Base-by-base conservation (phyloP, 257 asterid species). In the Oldenlandia corymbosa region DNA sequence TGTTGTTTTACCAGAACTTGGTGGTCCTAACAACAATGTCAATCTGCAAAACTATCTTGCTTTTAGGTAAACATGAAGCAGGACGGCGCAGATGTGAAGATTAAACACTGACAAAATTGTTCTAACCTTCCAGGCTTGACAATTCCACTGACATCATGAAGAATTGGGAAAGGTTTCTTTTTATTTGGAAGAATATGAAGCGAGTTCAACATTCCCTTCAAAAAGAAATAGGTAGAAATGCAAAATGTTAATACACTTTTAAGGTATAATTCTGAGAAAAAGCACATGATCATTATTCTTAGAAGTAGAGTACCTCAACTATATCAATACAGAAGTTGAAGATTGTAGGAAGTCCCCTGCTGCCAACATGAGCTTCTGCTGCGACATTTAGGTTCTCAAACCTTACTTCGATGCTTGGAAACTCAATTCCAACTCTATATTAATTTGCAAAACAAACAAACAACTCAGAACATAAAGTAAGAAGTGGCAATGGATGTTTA, bases 61-160 rank as follows among this genome's bases (percentile, higher is more conserved):
- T n/a, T n/a, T n/a, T n/a, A 45, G 23, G 61, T 56, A 18, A 56
- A 30, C 32, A 17, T 18, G 61, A 31, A 56, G 61, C 26, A 31
- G 43, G 2, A 30, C 18, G 14, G 14, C 30, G 9, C 32, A 17
- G 18, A 54, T 26, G 20, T 5, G 1, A 9, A 45, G 50, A 16
- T 45, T 43, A 7, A 16, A 45, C 17, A 16, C 8, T 2, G 16
- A 42, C 16, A 42, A 42, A 42, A 16, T 45, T 45, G 5, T 45
- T 10, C 72, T 52, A 34, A 73, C 60, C 88, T 75, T 67, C 85
- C 66, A 12, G 92, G 88, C 64, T 82, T 85, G 67, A 85, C 74
- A 48, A 82, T 71, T 26, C 88, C 92, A 67, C 83, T 80, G 0
- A 72, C 76, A 78, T 82, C 88, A 30, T 60, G 76, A 14, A 85